Conservation (phyloP, 192 early-diverging fungal genomes). For the Entomortierella beljakovae region DNA sequence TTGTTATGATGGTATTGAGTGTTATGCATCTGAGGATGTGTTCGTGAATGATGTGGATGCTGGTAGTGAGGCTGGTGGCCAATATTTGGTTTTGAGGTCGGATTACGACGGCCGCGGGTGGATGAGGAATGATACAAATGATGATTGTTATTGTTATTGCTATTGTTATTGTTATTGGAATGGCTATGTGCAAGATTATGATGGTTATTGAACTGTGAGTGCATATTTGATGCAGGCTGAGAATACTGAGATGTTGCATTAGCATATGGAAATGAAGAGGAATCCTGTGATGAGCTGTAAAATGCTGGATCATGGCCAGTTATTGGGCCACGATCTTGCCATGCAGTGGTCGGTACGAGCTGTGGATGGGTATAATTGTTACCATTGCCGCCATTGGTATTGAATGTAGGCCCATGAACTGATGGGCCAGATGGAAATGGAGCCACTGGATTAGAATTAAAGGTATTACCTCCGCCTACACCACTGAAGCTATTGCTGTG, state of each 20-base stretch:
- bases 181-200: constrained; percentile 15
- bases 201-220: constrained; percentile 6
- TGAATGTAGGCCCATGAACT: constrained; percentile 1
- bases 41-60: constrained; percentile 31
- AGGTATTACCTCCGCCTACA: neutral
- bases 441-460: constrained; percentile 16
- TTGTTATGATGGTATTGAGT: constrained; percentile 14
- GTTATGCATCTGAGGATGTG: constrained; percentile 32
- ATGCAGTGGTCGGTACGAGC: constrained; percentile 5
- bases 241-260: constrained; percentile 11
- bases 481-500: constrained; percentile 4
- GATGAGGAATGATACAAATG: constrained; percentile 7
- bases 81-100: constrained; percentile 7
- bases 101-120: constrained; percentile 29
- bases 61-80: constrained; percentile 32
- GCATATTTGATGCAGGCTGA: constrained; percentile 6
- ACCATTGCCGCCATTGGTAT: constrained; percentile 17
- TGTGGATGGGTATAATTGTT: constrained; percentile 43
- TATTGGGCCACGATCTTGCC: constrained; percentile 22
- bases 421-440: constrained; percentile 10
- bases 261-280: constrained; percentile 11
- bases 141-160: too few relatives aligned
- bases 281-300: constrained; percentile 17
- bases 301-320: constrained; percentile 29
- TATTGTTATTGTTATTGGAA: constrained; percentile 5